Conservation (phyloP, 2,329 filamentous ascomycete genomes). For the Daldinia sp. region DNA sequence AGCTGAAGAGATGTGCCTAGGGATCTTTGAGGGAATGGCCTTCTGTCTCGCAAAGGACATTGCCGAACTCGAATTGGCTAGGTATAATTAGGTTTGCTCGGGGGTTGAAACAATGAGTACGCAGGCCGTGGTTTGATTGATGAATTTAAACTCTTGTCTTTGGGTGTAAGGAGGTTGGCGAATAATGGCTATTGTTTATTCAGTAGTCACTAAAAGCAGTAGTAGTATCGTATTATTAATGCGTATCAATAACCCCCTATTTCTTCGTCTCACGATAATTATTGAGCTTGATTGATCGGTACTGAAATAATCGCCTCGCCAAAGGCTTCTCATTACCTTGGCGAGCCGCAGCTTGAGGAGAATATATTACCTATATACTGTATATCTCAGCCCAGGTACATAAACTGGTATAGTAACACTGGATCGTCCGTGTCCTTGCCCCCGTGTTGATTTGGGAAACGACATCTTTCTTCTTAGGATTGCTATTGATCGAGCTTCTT, state of each 20-base stretch:
- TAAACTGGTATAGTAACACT: neutral
- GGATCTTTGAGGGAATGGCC: neutral
- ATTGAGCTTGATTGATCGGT: neutral
- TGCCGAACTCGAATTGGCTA: neutral
- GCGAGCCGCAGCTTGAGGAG: neutral
- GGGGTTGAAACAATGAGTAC: neutral
- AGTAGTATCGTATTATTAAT: conserved; percentile 28
- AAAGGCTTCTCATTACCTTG: neutral
- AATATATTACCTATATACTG: neutral
- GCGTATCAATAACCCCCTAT: conserved; percentile 7
- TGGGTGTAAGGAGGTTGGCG: neutral
- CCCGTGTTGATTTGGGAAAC: neutral
- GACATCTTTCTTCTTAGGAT: neutral
- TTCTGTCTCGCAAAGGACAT: neutral
- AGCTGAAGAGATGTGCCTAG: conserved; percentile 6
- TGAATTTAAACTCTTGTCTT: neutral
- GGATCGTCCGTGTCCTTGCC: neutral
- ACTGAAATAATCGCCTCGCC: neutral
- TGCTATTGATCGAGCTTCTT: neutral
- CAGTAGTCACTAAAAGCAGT: neutral
- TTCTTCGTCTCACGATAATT: neutral
- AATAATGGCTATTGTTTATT: neutral
- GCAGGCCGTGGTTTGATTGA: neutral
- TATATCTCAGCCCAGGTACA: conserved; percentile 2
- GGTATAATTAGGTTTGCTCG: neutral